Evolutionary conservation across 2,329 filamentous ascomycete genomes (phyloP).

Genomic region (Aureobasidium zeae): DNA sequence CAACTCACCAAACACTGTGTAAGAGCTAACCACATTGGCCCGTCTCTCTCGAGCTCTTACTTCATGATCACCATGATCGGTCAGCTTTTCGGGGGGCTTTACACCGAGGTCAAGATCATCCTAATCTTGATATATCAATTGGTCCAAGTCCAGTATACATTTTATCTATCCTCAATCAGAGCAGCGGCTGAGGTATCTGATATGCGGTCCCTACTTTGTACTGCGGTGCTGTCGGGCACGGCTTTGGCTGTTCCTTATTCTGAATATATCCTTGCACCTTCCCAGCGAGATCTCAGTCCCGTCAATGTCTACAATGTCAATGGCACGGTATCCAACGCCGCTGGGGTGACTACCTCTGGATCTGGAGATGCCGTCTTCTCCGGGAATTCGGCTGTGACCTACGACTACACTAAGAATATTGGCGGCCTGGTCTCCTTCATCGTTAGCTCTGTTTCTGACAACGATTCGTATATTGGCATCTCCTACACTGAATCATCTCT

Average conservation of each 20-base stretch:
- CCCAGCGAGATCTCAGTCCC: conserved; percentile 1
- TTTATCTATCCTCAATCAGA: too few relatives aligned
- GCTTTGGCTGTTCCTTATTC: conserved; percentile 1
- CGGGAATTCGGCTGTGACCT: conserved; percentile 7
- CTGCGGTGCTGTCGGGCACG: not conserved
- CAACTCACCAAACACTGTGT: too few relatives aligned
- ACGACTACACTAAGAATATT: conserved; percentile 27
- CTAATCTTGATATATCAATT: too few relatives aligned
- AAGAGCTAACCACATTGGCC: too few relatives aligned
- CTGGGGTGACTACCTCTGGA: not conserved
- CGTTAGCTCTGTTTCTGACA: conserved; percentile 27
- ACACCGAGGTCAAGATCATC: too few relatives aligned
- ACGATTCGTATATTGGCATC: conserved; percentile 33
- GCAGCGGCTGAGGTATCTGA: too few relatives aligned
- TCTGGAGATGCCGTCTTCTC: not conserved
- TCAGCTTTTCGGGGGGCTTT: too few relatives aligned
- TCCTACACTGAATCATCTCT: conserved; percentile 35
- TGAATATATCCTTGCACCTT: conserved; percentile 10
- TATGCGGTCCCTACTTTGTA: too few relatives aligned
- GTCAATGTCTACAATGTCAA: not conserved
- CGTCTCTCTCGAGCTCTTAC: too few relatives aligned
- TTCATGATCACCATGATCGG: too few relatives aligned
- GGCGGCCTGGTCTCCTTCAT: conserved; percentile 32
- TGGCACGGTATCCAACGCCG: conserved; percentile 3
- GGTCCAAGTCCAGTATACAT: too few relatives aligned